These are phyloP conservation scores for Aspergillus persii DNA, from an alignment of 2,329 filamentous ascomycete genomes.

Conservation along the genomic window DNA sequence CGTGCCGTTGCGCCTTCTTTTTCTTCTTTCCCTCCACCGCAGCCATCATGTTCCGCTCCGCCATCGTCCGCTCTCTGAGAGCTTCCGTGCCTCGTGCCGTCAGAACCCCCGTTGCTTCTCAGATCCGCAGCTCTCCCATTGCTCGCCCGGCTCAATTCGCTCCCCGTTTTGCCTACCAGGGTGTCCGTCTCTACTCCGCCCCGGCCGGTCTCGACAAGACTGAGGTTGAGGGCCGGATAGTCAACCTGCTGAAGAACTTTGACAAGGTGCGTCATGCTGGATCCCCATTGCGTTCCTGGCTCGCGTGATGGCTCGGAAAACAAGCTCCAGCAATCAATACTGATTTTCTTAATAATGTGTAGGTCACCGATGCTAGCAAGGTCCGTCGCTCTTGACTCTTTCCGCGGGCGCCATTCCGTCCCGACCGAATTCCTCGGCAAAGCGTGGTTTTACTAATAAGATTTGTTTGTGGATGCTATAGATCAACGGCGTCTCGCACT, in stretches of 20 bases:
- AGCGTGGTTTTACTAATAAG: slow-evolving; percentile 18
- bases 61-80: slow-evolving; percentile 74
- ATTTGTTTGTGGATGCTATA: slow-evolving; percentile 39
- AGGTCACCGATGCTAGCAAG: slow-evolving; percentile 43
- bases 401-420: not conserved
- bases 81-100: slow-evolving; percentile 51
- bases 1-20: slow-evolving; percentile 5
- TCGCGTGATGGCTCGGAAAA: not conserved
- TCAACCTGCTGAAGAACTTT: slow-evolving; percentile 90
- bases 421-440: not conserved
- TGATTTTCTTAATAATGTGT: slow-evolving; percentile 6
- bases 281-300: slow-evolving; percentile 6
- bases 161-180: slow-evolving; percentile 64
- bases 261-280: slow-evolving; percentile 72
- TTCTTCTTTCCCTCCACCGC: slow-evolving; percentile 7
- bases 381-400: slow-evolving; percentile 23
- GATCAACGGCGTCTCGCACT: slow-evolving; percentile 84
- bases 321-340: slow-evolving; percentile 6
- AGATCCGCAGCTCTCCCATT: slow-evolving; percentile 60
- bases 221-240: slow-evolving; percentile 88
- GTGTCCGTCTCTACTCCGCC: slow-evolving; percentile 83
- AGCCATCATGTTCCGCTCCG: slow-evolving; percentile 81
- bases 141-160: slow-evolving; percentile 59
- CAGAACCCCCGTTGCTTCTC: slow-evolving; percentile 58
- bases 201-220: slow-evolving; percentile 72